Percentiles rank a stretch among this genome's conserved stretches.
phyloP scores from a whole-genome alignment of 768 basidiomycete species.

The Exidia glandulosa region DNA sequence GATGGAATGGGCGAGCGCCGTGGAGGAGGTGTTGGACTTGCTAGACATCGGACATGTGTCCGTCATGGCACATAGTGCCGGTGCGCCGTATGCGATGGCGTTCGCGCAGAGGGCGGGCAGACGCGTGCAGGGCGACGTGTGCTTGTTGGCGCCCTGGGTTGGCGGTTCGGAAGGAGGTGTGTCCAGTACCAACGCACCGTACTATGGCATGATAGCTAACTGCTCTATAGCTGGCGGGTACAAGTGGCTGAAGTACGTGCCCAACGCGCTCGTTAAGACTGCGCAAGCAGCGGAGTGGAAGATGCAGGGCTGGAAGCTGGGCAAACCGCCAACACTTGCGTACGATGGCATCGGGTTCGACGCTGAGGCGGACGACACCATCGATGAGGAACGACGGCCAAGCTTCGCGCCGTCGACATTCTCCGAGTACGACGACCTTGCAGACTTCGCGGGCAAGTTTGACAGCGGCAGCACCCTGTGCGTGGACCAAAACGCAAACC shows the following conservation, averaged over 20 bases:
- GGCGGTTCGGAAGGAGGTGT: conserved; percentile 79
- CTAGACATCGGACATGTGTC: conserved; percentile 71
- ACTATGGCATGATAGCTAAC: conserved; percentile 9
- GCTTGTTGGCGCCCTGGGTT: conserved; percentile 93
- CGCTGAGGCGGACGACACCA: conserved; percentile 24
- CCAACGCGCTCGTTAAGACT: conserved; percentile 83
- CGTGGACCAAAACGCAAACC: conserved; percentile 20
- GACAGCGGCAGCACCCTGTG: conserved; percentile 70
- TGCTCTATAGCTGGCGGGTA: conserved; percentile 55
- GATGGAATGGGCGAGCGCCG: conserved; percentile 81
- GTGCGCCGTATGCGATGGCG: conserved; percentile 87
- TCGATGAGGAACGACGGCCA: conserved; percentile 43
- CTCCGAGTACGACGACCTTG: conserved; percentile 81
- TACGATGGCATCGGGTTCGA: conserved; percentile 83
- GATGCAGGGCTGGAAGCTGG: conserved; percentile 93
- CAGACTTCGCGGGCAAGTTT: conserved; percentile 79
- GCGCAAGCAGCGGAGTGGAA: conserved; percentile 98
- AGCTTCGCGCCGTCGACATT: conserved; percentile 64
- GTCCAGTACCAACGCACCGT: conserved; percentile 21
- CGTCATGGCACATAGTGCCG: conserved; percentile 92
- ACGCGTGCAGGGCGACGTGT: conserved; percentile 73
- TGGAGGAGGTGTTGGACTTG: conserved; percentile 81
- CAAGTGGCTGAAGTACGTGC: conserved; percentile 95
- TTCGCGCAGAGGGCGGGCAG: conserved; percentile 66
- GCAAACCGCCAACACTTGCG: conserved; percentile 79